Conservation (phyloP, 2,329 filamentous ascomycete species). For the Sporothrix protearum region DNA sequence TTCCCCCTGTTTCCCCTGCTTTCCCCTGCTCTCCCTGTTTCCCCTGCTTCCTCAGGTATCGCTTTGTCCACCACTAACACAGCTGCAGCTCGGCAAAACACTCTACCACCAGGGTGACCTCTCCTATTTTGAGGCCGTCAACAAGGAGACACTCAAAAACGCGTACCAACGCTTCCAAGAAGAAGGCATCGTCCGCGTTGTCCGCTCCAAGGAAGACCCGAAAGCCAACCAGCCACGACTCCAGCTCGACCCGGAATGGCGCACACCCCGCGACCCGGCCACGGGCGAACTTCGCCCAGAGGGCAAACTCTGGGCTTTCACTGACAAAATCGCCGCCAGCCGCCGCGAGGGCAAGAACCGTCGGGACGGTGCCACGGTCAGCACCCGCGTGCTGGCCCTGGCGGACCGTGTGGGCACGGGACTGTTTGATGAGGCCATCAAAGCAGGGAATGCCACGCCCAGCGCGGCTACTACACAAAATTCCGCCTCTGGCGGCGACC, state of each 20-base stretch:
- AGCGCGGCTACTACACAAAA: neutral
- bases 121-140: slow-evolving; percentile 96
- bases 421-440: slow-evolving; percentile 60
- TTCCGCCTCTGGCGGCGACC: slow-evolving; percentile 23
- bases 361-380: slow-evolving; percentile 87
- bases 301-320: slow-evolving; percentile 87
- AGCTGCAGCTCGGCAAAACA: slow-evolving; percentile 81
- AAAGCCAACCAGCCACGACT: slow-evolving; percentile 58
- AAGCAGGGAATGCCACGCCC: slow-evolving; percentile 35
- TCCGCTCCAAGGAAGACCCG: slow-evolving; percentile 64
- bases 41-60: neutral
- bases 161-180: slow-evolving; percentile 84
- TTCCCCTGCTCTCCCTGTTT: slow-evolving; percentile 22
- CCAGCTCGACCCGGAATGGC: slow-evolving; percentile 71
- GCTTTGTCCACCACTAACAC: neutral
- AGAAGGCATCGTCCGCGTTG: slow-evolving; percentile 78
- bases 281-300: slow-evolving; percentile 62
- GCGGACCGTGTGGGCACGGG: slow-evolving; percentile 68
- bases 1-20: slow-evolving; percentile 18
- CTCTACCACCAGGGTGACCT: slow-evolving; percentile 96
- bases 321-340: slow-evolving; percentile 77
- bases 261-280: slow-evolving; percentile 59
- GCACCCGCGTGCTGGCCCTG: slow-evolving; percentile 71
- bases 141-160: slow-evolving; percentile 96
- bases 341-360: slow-evolving; percentile 92